These are phyloP conservation scores for cucumber (Cucumis sativus) DNA, from an alignment of 306 rosid genomes.

Conservation along the genomic window Cucumber_9930_V3 NC_026659.2:29740001-29740500, in stretches of 20 bases:
- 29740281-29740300: not conserved
- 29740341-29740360: slow-evolving; percentile 17
- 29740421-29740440: slow-evolving; percentile 11
- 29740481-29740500: slow-evolving; percentile 1
- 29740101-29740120: not conserved
- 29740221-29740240: slow-evolving; percentile 21
- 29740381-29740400: slow-evolving; percentile 17
- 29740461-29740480: no score
- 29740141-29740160: not conserved
- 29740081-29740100: not conserved
- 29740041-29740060: not conserved
- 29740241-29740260: slow-evolving; percentile 23
- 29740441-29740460: not conserved
- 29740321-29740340: slow-evolving; percentile 26
- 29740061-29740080: no score
- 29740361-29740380: slow-evolving; percentile 16
- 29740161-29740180: slow-evolving; percentile 20
- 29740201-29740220: slow-evolving; percentile 18
- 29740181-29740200: slow-evolving; percentile 19
- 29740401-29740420: slow-evolving; percentile 29
- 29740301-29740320: slow-evolving; percentile 19
- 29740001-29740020: not conserved
- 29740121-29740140: not conserved
- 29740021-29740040: not conserved
- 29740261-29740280: no score